Percentiles rank a stretch among this genome's conserved stretches.
Conservation (phyloP, 2,329 filamentous ascomycete species). For the Trichoderma hamatum region DNA sequence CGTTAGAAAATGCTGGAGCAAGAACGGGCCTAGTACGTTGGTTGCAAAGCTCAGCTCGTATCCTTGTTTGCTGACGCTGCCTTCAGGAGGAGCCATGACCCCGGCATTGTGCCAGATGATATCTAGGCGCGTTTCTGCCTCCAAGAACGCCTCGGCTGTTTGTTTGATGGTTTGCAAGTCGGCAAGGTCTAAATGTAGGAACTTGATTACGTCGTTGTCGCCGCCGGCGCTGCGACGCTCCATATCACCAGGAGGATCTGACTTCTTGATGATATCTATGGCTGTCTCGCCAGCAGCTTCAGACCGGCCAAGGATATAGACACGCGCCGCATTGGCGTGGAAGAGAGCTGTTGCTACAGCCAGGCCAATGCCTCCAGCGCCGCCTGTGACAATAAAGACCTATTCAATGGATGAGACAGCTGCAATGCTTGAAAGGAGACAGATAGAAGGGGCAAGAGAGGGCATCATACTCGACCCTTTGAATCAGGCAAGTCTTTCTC, state of each 20-base stretch:
- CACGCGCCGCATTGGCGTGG: constrained; percentile 48
- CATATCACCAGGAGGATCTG: constrained; percentile 47
- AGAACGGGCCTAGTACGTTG: constrained; percentile 45
- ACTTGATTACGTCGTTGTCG: constrained; percentile 45
- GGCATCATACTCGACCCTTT: constrained; percentile 37
- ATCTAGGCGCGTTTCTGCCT: constrained; percentile 37
- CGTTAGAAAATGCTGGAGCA: constrained; percentile 39
- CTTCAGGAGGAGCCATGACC: constrained; percentile 43
- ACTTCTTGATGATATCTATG: constrained; percentile 45
- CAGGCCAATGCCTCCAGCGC: constrained; percentile 48
- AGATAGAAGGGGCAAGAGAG: neutral
- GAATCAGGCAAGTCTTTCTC: constrained; percentile 47
- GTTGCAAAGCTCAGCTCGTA: constrained; percentile 47
- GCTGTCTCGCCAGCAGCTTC: constrained; percentile 45
- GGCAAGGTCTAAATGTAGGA: constrained; percentile 46
- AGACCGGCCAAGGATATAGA: constrained; percentile 56
- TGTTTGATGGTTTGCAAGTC: constrained; percentile 39
- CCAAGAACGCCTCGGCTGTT: constrained; percentile 34
- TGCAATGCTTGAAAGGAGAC: neutral
- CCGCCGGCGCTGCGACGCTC: constrained; percentile 46
- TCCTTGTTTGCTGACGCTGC: constrained; percentile 42
- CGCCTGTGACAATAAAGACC: constrained; percentile 54
- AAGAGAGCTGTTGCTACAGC: constrained; percentile 57
- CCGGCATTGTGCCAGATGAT: constrained; percentile 48
- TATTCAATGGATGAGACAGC: neutral